Evolutionary conservation across 2,329 filamentous ascomycete genomes (phyloP).

Genomic region (Hypomyces perniciosus): DNA sequence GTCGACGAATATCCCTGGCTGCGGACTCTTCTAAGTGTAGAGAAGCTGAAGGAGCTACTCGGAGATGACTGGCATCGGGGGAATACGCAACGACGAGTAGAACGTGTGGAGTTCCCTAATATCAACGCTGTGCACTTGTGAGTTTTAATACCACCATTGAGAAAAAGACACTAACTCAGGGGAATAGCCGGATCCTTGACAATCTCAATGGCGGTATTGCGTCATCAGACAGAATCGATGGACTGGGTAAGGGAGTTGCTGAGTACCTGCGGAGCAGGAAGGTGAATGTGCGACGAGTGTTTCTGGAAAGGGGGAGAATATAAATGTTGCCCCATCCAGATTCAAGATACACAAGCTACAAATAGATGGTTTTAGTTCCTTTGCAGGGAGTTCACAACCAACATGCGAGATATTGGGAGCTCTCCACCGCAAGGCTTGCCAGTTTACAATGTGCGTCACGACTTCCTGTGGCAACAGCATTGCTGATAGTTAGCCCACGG

Average conservation of each 20-base stretch:
- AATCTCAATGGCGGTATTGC: slow-evolving; percentile 40
- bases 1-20: slow-evolving; percentile 42
- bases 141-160: slow-evolving; percentile 3
- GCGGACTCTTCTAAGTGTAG: slow-evolving; percentile 33
- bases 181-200: slow-evolving; percentile 31
- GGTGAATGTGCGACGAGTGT: slow-evolving; percentile 39
- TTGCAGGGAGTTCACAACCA: too few species aligned
- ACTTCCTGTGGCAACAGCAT: too few species aligned
- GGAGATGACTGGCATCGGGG: slow-evolving; percentile 31
- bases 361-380: too few species aligned
- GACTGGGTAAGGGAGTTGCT: slow-evolving; percentile 39
- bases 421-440: too few species aligned
- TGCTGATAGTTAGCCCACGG: too few species aligned
- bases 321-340: slow-evolving; percentile 12
- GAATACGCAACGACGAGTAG: slow-evolving; percentile 28
- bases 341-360: too few species aligned
- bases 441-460: too few species aligned
- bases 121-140: slow-evolving; percentile 25
- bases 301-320: slow-evolving; percentile 34
- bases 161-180: slow-evolving; percentile 3
- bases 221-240: slow-evolving; percentile 37
- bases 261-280: slow-evolving; percentile 40
- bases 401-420: too few species aligned
- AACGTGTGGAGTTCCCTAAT: slow-evolving; percentile 40
- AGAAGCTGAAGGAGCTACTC: slow-evolving; percentile 31